Conservation (phyloP, 768 basidiomycete genomes). For the Suillus subalutaceus region DNA sequence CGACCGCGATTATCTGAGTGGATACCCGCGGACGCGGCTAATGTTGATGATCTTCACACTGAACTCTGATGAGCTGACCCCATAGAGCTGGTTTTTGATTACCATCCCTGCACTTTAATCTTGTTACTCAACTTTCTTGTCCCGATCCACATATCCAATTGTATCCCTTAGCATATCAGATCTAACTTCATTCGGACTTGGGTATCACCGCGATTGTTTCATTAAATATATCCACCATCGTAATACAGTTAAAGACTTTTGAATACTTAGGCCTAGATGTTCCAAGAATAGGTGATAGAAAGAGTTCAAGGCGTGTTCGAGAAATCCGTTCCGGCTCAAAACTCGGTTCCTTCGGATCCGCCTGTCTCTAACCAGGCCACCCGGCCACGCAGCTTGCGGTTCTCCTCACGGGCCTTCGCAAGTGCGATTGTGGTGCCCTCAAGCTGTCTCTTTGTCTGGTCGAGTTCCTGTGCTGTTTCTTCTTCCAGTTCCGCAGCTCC, state of each 20-base stretch:
- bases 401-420: slow-evolving; percentile 52
- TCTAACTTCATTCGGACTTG: neutral
- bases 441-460: slow-evolving; percentile 51
- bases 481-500: slow-evolving; percentile 75
- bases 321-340: slow-evolving; percentile 21
- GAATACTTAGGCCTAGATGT: neutral
- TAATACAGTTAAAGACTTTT: slow-evolving; percentile 5
- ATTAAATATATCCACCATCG: slow-evolving; percentile 5
- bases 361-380: slow-evolving; percentile 38
- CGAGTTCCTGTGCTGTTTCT: slow-evolving; percentile 50
- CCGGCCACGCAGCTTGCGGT: slow-evolving; percentile 49
- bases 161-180: slow-evolving; percentile 3
- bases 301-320: neutral
- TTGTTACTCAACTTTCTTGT: neutral
- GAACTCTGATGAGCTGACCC: slow-evolving; percentile 12
- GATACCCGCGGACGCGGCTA: slow-evolving; percentile 48
- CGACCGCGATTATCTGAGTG: slow-evolving; percentile 53
- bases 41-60: slow-evolving; percentile 27
- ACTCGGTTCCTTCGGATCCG: slow-evolving; percentile 36
- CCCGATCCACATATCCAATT: neutral
- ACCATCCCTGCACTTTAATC: neutral
- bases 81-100: slow-evolving; percentile 17
- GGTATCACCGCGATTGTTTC: slow-evolving; percentile 3
- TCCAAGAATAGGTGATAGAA: slow-evolving; percentile 10
- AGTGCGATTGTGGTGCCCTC: slow-evolving; percentile 47